These are phyloP conservation scores for Backusella morwellensis DNA, from an alignment of 192 early-diverging fungal species.

Conservation along the genomic window DNA sequence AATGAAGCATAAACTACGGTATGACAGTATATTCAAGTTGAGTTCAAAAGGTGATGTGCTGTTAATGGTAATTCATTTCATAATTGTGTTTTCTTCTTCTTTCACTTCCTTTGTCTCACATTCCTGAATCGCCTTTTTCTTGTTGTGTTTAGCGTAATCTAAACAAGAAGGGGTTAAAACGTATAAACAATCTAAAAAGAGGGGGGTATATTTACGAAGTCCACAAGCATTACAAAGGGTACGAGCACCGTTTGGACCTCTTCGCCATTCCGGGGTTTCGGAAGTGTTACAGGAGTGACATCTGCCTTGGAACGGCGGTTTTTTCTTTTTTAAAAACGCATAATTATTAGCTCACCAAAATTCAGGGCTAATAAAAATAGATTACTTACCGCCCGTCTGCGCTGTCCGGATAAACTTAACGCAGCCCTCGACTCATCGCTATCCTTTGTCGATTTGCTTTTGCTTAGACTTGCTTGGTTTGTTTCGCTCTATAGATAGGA, in stretches of 20 bases:
- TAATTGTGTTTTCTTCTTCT: slow-evolving; percentile 8
- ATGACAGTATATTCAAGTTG: background rate
- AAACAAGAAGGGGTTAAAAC: too few species aligned
- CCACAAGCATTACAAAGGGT: slow-evolving; percentile 97
- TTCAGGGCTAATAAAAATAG: background rate
- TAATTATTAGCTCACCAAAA: background rate
- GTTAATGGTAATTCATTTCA: slow-evolving; percentile 11
- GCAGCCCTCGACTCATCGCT: background rate
- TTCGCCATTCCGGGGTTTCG: slow-evolving; percentile 93
- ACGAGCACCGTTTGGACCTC: slow-evolving; percentile 86
- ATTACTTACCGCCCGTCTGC: slow-evolving; percentile 16
- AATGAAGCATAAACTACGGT: background rate
- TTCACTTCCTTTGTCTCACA: background rate
- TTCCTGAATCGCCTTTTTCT: slow-evolving; percentile 4
- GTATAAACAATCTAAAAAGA: too few species aligned
- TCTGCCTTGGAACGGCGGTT: slow-evolving; percentile 24
- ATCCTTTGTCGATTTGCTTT: background rate
- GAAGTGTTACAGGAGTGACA: slow-evolving; percentile 80
- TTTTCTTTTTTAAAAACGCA: slow-evolving; percentile 17
- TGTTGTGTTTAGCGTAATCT: slow-evolving; percentile 17
- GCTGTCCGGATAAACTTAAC: slow-evolving; percentile 12
- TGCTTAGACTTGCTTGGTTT: background rate
- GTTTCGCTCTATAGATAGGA: background rate
- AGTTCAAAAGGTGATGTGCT: background rate
- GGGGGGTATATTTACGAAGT: slow-evolving; percentile 58